Evolutionary conservation across 805 yeast genomes (phyloP).

Genomic region (Suhomyces tanzawaensis): DNA sequence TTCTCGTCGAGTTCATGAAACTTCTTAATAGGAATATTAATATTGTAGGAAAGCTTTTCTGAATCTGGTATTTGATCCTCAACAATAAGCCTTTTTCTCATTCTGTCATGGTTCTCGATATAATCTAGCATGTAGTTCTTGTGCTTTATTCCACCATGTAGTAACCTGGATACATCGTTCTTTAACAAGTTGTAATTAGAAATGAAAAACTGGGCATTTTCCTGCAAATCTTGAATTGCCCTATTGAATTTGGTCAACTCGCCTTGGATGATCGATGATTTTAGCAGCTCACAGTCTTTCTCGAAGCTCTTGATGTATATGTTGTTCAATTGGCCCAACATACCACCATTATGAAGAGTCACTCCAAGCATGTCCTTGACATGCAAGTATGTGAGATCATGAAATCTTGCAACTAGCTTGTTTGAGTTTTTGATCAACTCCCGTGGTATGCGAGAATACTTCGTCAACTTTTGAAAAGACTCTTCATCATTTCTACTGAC

Average conservation of each 20-base stretch:
- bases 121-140: conserved; percentile 55
- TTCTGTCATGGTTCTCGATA: conserved; percentile 68
- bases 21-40: conserved; percentile 35
- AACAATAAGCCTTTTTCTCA: conserved; percentile 59
- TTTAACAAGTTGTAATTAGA: conserved; percentile 48
- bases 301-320: conserved; percentile 33
- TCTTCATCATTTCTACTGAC: conserved; percentile 39
- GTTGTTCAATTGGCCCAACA: conserved; percentile 28
- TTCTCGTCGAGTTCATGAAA: conserved; percentile 13
- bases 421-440: conserved; percentile 26
- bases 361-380: conserved; percentile 31
- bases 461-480: conserved; percentile 24
- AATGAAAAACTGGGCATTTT: conserved; percentile 50
- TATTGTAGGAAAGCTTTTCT: conserved; percentile 41
- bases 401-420: conserved; percentile 17
- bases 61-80: conserved; percentile 48
- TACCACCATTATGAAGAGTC: conserved; percentile 36
- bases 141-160: conserved; percentile 16
- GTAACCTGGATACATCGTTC: conserved; percentile 46
- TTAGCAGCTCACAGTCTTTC: conserved; percentile 35
- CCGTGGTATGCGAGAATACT: conserved; percentile 28
- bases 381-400: conserved; percentile 11
- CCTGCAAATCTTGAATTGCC: conserved; percentile 62
- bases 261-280: conserved; percentile 33
- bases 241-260: conserved; percentile 53